phyloP scores from a whole-genome alignment of 176 grass and related monocot species.

The Sorghum bicolor region Sorghum_bicolor_NCBIv3 NC_012872.2:59624501-59625000 shows the following conservation, averaged over 20 bases:
- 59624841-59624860: conserved; percentile 86
- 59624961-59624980: conserved; percentile 40
- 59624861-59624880: conserved; percentile 52
- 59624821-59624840: conserved; percentile 75
- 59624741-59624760: conserved; percentile 92
- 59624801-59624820: conserved; percentile 89
- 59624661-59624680: conserved; percentile 95
- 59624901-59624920: not conserved
- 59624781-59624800: conserved; percentile 92
- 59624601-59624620: conserved; percentile 51
- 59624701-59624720: conserved; percentile 88
- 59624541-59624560: not conserved
- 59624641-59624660: conserved; percentile 87
- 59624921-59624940: not conserved
- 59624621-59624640: conserved; percentile 88
- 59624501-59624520: not conserved
- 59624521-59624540: conserved; percentile 1
- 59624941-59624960: not conserved
- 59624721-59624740: conserved; percentile 57
- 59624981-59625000: conserved; percentile 96
- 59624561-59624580: not conserved
- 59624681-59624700: conserved; percentile 80
- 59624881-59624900: not conserved
- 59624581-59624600: not conserved
- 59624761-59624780: conserved; percentile 71